A percentile compares a stretch with the other conserved stretches of the same genome.
Conservation (phyloP, 2,329 filamentous ascomycete genomes). For the Lachnellula hyalina region DNA sequence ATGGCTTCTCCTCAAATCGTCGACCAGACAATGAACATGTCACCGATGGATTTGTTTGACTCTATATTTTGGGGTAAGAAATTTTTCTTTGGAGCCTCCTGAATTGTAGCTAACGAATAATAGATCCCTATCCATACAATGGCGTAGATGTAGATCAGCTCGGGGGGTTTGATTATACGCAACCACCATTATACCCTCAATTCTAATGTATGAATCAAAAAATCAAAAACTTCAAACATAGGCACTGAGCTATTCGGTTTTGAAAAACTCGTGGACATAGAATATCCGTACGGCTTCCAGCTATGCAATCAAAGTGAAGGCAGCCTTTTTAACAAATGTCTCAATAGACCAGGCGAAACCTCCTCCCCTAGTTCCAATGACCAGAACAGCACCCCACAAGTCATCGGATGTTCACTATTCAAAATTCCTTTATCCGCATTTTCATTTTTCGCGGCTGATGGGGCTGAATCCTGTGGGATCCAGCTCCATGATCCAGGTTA, state of each 20-base stretch:
- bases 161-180: not conserved
- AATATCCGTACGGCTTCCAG: too few species aligned
- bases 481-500: not conserved
- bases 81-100: not conserved
- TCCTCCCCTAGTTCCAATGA: slow-evolving; percentile 29
- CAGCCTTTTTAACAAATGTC: slow-evolving; percentile 21
- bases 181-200: slow-evolving; percentile 1
- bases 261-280: too few species aligned
- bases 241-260: too few species aligned
- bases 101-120: not conserved
- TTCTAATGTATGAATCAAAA: not conserved
- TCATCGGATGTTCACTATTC: too few species aligned
- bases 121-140: slow-evolving; percentile 8
- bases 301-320: too few species aligned
- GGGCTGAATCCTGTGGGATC: not conserved
- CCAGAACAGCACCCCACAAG: too few species aligned
- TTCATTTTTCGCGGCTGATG: not conserved
- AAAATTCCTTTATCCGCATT: slow-evolving; percentile 35
- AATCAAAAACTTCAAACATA: not conserved
- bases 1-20: slow-evolving; percentile 40
- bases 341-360: slow-evolving; percentile 37
- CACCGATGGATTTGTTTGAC: slow-evolving; percentile 63
- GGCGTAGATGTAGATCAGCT: slow-evolving; percentile 1
- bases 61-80: slow-evolving; percentile 62
- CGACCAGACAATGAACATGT: slow-evolving; percentile 55